Evolutionary conservation across 352 stramenopile genomes (phyloP).

Genomic region (Pythium aristosporum): DNA sequence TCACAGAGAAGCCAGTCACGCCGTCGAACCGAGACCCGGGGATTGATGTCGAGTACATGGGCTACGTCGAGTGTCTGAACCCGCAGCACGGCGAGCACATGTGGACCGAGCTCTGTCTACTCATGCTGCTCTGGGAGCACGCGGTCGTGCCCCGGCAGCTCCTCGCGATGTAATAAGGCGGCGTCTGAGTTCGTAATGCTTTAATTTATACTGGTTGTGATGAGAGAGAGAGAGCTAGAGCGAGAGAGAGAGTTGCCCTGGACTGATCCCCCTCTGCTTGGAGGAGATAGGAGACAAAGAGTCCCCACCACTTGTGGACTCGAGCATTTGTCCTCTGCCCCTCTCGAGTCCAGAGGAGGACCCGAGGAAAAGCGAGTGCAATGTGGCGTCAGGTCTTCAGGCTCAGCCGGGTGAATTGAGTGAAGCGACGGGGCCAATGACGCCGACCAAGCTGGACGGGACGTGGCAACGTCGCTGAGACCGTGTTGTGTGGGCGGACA

Average conservation of each 20-base stretch:
- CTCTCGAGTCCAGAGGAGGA: too few species aligned
- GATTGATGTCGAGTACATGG: conserved; percentile 32
- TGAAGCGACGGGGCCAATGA: too few species aligned
- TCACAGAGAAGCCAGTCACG: conserved; percentile 18
- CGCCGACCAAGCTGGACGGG: too few species aligned
- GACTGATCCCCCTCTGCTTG: too few species aligned
- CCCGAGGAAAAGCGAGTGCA: too few species aligned
- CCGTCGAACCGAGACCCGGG: conserved; percentile 7
- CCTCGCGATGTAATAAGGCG: background rate
- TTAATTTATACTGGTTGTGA: conserved; percentile 1
- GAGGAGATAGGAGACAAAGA: too few species aligned
- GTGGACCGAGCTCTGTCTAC: conserved; percentile 27
- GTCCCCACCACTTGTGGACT: too few species aligned
- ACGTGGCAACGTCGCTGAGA: too few species aligned
- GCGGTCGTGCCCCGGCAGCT: conserved; percentile 22
- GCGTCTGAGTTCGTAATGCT: background rate
- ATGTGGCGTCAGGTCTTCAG: too few species aligned
- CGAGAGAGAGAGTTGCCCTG: background rate
- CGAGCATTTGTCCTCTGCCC: too few species aligned
- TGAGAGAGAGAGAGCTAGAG: background rate
- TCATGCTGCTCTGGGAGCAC: conserved; percentile 27
- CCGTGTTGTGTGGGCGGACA: too few species aligned
- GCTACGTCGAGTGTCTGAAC: conserved; percentile 20
- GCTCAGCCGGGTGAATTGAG: too few species aligned
- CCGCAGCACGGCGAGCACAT: conserved; percentile 23